phyloP scores from a whole-genome alignment of 1,139 yeast genomes.

The Meyerozyma carpophila region DNA sequence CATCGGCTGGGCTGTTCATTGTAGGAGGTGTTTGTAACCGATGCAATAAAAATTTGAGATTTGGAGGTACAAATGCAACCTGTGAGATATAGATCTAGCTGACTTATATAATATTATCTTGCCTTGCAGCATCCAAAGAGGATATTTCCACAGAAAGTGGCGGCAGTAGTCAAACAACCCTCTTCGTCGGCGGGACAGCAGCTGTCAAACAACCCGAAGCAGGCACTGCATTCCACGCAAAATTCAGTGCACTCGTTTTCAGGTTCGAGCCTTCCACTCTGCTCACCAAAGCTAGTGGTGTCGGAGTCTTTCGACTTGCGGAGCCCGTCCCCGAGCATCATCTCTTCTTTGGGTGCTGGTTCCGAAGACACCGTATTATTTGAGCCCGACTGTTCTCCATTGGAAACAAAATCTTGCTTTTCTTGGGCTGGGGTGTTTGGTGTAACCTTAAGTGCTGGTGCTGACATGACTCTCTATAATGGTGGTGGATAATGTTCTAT shows the following conservation, averaged over 20 bases:
- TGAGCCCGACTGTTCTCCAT: not conserved
- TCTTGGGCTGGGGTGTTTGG: constrained; percentile 10
- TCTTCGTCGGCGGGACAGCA: constrained; percentile 41
- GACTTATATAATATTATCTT: not conserved
- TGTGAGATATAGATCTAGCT: not conserved
- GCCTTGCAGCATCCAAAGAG: constrained; percentile 30
- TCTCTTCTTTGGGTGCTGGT: constrained; percentile 2
- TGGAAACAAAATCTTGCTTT: constrained; percentile 5
- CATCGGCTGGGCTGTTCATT: not conserved
- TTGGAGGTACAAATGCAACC: not conserved
- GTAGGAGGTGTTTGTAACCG: no score
- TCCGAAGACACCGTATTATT: not conserved
- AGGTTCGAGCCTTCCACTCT: not conserved
- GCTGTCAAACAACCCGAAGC: constrained; percentile 38
- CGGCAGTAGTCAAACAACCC: constrained; percentile 34
- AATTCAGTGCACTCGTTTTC: constrained; percentile 40
- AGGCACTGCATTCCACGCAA: constrained; percentile 32
- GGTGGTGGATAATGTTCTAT: not conserved
- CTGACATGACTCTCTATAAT: not conserved
- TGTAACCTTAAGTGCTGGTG: constrained; percentile 8
- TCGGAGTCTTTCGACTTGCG: constrained; percentile 6
- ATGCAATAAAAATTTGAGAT: not conserved
- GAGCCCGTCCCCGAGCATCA: not conserved
- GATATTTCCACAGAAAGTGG: constrained; percentile 35
- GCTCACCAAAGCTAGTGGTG: constrained; percentile 8